Base-by-base conservation (phyloP, 1,284 basidiomycete genomes). In the Fistulina hepatica region DNA sequence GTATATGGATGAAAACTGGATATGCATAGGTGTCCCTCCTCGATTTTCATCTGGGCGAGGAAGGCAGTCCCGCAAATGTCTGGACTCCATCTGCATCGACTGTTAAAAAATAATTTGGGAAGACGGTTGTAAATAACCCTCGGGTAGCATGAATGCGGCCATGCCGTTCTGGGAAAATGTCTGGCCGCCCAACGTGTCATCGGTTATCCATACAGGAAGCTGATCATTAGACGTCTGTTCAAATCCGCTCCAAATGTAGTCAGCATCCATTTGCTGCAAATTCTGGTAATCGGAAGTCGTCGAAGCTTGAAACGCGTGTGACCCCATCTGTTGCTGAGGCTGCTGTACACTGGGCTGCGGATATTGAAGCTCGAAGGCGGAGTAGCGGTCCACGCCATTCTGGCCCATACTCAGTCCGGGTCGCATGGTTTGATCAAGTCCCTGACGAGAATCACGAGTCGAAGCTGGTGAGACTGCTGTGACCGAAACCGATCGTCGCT, bases 161-260 rank as follows among this genome's bases (percentile, higher is more conserved):
- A 88, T 82, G 41, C 84, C 83, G 49, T 80, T 71, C 54, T 84
- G 81, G 17, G 74, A 69, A 55, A 86, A 79, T 5, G 75, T 71
- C 45, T 63, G 70, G 36, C 81, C 82, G 28, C 82, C 82, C 2
- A 86, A 58, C 44, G 71, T 82, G 54, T 82, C 78, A 52, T 86
- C 83, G 25, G 81, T 81, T 31, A 85, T 73, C 82, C 82, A 86
- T 17, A 85, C 75, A 17, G 82, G 82, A 10, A 84, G 62, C 50
- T 83, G 80, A 50, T 83, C 81, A 42, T 65, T 77, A 7, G 77
- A 61, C 20, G 76, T 76, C 52, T 66, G 66, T 54, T 80, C 77
- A 49, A 81, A 79, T 16, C 75, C 76, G 38, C 76, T 71, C 75
- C 76, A 81, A 42, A 84, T 83, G 44, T 70, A 65, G 36, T 83